Percentiles rank a stretch among this genome's conserved stretches.
Conservation (phyloP, 208 protist genomes). For the Acanthamoeba sp. region DNA sequence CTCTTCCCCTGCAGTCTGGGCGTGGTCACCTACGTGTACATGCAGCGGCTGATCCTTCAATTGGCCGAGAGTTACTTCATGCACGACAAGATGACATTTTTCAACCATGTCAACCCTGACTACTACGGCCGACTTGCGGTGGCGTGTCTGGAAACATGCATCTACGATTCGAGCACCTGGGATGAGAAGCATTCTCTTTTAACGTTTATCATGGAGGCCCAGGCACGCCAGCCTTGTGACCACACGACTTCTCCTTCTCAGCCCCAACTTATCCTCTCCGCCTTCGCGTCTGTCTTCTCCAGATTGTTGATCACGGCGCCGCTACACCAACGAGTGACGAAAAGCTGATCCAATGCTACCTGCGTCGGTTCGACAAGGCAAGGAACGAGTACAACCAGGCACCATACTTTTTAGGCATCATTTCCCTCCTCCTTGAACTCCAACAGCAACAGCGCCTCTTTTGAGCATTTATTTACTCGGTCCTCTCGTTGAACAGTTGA, state of each 20-base stretch:
- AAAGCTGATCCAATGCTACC: slow-evolving; percentile 20
- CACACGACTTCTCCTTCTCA: neutral
- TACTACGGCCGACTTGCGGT: neutral
- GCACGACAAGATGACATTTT: slow-evolving; percentile 49
- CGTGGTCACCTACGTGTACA: slow-evolving; percentile 33
- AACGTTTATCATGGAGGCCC: slow-evolving; percentile 4
- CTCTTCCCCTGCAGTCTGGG: slow-evolving; percentile 1
- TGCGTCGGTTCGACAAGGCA: neutral
- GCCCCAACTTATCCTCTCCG: neutral
- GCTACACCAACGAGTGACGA: neutral
- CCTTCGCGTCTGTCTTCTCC: neutral
- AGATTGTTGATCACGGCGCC: neutral
- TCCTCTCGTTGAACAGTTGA: slow-evolving; percentile 17
- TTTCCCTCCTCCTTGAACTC: neutral
- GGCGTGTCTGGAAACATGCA: neutral
- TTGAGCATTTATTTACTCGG: neutral
- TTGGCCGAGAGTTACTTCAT: slow-evolving; percentile 53
- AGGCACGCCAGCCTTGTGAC: neutral
- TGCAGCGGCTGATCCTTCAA: slow-evolving; percentile 32
- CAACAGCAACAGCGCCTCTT: neutral
- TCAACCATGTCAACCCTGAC: slow-evolving; percentile 54
- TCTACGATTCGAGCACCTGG: slow-evolving; percentile 56
- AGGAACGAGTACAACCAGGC: slow-evolving; percentile 21
- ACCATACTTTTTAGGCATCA: slow-evolving; percentile 40
- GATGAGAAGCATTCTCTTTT: slow-evolving; percentile 28